Evolutionary conservation across 768 basidiomycete genomes (phyloP).

Genomic region (Pleurotus salmoneostramineus): DNA sequence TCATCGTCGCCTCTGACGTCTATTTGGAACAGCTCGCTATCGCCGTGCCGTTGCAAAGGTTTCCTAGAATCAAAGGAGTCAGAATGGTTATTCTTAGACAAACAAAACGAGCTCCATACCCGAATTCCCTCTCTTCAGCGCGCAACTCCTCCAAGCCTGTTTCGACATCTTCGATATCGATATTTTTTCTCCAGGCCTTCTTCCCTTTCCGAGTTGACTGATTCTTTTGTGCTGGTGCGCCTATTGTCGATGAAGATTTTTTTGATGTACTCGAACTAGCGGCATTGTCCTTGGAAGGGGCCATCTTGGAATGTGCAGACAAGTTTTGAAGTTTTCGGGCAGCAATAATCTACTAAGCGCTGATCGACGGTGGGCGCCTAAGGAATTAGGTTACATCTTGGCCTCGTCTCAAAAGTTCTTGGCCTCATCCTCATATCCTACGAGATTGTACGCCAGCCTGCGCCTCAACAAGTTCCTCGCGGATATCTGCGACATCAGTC

Average conservation of each 20-base stretch:
- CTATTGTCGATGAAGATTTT: slow-evolving; percentile 26
- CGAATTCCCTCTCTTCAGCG: slow-evolving; percentile 21
- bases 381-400: no score
- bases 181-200: slow-evolving; percentile 90
- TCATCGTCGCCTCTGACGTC: slow-evolving; percentile 78
- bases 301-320: no score
- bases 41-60: slow-evolving; percentile 58
- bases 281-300: no score
- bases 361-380: no score
- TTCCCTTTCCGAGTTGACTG: slow-evolving; percentile 90
- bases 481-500: no score
- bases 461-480: no score
- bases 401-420: no score
- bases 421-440: no score
- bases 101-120: neutral
- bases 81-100: neutral
- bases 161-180: slow-evolving; percentile 71
- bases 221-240: slow-evolving; percentile 56
- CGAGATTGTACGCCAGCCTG: no score
- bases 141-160: slow-evolving; percentile 33
- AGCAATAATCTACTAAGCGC: no score
- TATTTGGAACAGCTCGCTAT: slow-evolving; percentile 76
- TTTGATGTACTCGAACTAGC: no score
- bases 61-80: slow-evolving; percentile 34
- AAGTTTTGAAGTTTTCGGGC: no score